Percentiles rank a stretch among this genome's conserved stretches.
Evolutionary conservation across 2,329 filamentous ascomycete species (phyloP).

Genomic region (Diaporthe aspalathi): DNA sequence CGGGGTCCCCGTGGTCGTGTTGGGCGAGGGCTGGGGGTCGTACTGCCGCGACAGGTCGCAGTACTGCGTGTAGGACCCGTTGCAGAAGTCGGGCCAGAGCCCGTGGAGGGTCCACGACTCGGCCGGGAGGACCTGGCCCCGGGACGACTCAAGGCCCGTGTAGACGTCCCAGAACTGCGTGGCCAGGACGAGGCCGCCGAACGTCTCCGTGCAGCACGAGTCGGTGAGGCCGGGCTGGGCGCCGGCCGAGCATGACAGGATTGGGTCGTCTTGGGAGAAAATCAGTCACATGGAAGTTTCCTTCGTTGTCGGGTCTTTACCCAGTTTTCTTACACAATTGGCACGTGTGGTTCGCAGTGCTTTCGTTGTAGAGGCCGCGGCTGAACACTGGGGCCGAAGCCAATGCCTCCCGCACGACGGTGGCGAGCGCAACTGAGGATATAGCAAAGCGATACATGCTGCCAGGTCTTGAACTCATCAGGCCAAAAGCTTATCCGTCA

Average conservation of each 20-base stretch:
- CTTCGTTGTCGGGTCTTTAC: neutral
- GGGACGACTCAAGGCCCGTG: constrained; percentile 65
- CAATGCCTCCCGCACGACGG: constrained; percentile 47
- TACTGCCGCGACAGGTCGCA: constrained; percentile 74
- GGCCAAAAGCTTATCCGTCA: neutral
- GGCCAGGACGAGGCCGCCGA: constrained; percentile 68
- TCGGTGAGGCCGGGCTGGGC: constrained; percentile 61
- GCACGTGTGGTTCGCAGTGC: constrained; percentile 67
- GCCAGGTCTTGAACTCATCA: neutral
- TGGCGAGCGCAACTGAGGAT: constrained; percentile 42
- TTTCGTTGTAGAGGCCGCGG: constrained; percentile 56
- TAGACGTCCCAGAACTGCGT: constrained; percentile 76
- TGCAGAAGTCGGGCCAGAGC: constrained; percentile 66
- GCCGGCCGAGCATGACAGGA: constrained; percentile 61
- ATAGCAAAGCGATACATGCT: constrained; percentile 46
- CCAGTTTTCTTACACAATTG: constrained; percentile 52
- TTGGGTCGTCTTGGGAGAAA: constrained; percentile 47
- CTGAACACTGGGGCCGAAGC: constrained; percentile 42
- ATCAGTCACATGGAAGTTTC: neutral
- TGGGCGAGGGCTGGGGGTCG: constrained; percentile 70
- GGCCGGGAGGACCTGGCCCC: constrained; percentile 68
- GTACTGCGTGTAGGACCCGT: constrained; percentile 73
- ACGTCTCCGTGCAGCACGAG: constrained; percentile 74
- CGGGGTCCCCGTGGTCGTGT: constrained; percentile 69
- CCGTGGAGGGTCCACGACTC: constrained; percentile 71